phyloP scores from a whole-genome alignment of 345 rosid genomes.

The Eucalyptus urophylla region DNA sequence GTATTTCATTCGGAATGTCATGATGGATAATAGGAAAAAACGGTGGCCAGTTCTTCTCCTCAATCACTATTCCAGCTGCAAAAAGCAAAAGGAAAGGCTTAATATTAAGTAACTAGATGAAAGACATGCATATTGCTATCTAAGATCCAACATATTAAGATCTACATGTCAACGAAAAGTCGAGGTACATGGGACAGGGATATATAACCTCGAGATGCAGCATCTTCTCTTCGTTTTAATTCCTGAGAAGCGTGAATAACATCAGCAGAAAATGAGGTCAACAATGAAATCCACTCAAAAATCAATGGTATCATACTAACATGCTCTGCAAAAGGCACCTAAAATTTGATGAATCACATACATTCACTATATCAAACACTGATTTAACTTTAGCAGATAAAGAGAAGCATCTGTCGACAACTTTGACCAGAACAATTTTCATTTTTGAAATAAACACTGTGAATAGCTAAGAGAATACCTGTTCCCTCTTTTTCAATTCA shows the following conservation, averaged over 20 bases:
- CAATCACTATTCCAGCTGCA: slow-evolving; percentile 89
- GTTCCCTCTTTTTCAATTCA: slow-evolving; percentile 70
- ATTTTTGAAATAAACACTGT: neutral
- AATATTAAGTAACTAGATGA: neutral
- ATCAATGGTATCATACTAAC: neutral
- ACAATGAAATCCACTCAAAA: neutral
- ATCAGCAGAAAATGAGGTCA: neutral
- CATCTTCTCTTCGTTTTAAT: slow-evolving; percentile 82
- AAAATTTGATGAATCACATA: neutral
- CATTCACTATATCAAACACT: neutral
- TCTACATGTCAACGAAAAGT: neutral
- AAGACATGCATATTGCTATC: neutral
- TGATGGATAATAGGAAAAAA: slow-evolving; percentile 91
- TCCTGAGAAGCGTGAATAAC: slow-evolving; percentile 37
- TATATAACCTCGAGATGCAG: slow-evolving; percentile 40
- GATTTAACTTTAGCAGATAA: neutral
- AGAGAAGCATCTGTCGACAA: neutral
- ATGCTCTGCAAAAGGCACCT: neutral
- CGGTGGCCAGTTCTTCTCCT: slow-evolving; percentile 97
- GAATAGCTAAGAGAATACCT: slow-evolving; percentile 23
- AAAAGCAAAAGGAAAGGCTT: slow-evolving; percentile 4
- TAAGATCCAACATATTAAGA: neutral
- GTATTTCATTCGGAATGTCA: slow-evolving; percentile 89
- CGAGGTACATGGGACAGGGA: neutral
- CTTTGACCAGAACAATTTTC: neutral